These are phyloP conservation scores for Bryoerythrophyllum caledonicum DNA, from an alignment of 225 moss, liverwort and hornwort species.

Conservation along the genomic window DNA sequence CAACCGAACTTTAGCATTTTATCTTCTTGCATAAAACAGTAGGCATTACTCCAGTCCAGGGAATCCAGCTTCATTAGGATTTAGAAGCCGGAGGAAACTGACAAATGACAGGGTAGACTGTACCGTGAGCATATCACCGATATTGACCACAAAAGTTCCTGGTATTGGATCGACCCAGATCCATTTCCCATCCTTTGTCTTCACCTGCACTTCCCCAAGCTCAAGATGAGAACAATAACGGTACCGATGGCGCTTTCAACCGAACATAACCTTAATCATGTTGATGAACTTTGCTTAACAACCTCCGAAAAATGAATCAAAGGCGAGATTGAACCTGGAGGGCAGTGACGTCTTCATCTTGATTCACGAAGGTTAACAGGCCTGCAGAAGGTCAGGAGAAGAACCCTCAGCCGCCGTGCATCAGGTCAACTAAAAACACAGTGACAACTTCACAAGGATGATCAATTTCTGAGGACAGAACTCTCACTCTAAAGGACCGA, in stretches of 20 bases:
- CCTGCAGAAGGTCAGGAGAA: conserved; percentile 53
- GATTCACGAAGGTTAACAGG: conserved; percentile 87
- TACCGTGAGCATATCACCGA: conserved; percentile 97
- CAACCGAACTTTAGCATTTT: conserved; percentile 6
- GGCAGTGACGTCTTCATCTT: conserved; percentile 73
- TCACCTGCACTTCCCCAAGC: conserved; percentile 56
- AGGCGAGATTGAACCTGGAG: conserved; percentile 65
- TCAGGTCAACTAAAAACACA: conserved; percentile 11
- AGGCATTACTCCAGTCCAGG: conserved; percentile 4
- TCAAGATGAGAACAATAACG: conserved; percentile 14
- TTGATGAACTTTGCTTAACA: neutral
- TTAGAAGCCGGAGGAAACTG: neutral
- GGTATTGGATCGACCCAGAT: conserved; percentile 90
- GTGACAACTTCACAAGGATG: neutral
- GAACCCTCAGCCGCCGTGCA: conserved; percentile 18
- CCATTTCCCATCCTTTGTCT: conserved; percentile 73
- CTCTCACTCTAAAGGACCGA: conserved; percentile 5
- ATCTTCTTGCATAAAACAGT: conserved; percentile 12
- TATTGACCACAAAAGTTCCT: conserved; percentile 95
- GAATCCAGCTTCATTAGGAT: conserved; percentile 4
- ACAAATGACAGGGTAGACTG: neutral
- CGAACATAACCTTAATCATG: neutral
- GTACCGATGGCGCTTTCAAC: conserved; percentile 5
- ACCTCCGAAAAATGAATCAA: neutral
- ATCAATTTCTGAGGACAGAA: neutral